Base-by-base conservation (phyloP, 805 yeast genomes). In the Lachancea sp. region DNA sequence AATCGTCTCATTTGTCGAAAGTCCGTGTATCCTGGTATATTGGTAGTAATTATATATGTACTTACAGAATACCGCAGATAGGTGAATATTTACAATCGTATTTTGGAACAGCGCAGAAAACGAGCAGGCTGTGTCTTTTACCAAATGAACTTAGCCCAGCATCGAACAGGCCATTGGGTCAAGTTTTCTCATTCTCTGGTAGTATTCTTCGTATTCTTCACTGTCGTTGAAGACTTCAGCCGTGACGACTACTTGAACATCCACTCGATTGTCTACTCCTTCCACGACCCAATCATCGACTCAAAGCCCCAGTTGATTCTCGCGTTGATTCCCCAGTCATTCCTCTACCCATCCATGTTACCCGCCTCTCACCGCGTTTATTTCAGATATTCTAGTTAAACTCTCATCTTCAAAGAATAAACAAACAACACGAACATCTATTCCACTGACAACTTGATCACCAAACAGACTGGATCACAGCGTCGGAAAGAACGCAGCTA, bases 371-470 rank as follows among this genome's bases (percentile, higher is more conserved):
- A 13, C 3, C 16, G 15, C 35, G 12, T 35, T 12, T 40, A 19
- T 40, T 41, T 16, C 25, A 27, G 31, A 38, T 19, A 15, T 5
- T 19, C 19, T 5, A 6, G 19, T 19, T 22, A 12, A 18, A n/a
- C 12, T 20, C 20, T 15, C 25, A 17, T 35, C 26, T 17, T 5
- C 19, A 17, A 35, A n/a, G 25, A 36, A 43, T 30, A 46, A 46
- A 44, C 37, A 37, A 41, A 33, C 27, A 13, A 26, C n/a, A 5
- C 18, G 25, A 13, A 25, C 26, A 25, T 19, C 19, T 11, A 32
- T 32, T 26, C 22, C n/a, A 26, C 38, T 18, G 40, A 13, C 39
- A 22, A 17, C 39, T 35, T n/a, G 18, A 35, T n/a, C 18, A 11
- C 15, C 26, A 35, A 41, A 18, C 20, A 36, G n/a, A 37, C 26